These are phyloP conservation scores for Lipomyces oligophaga DNA, from an alignment of 805 yeast genomes.

Conservation along the genomic window DNA sequence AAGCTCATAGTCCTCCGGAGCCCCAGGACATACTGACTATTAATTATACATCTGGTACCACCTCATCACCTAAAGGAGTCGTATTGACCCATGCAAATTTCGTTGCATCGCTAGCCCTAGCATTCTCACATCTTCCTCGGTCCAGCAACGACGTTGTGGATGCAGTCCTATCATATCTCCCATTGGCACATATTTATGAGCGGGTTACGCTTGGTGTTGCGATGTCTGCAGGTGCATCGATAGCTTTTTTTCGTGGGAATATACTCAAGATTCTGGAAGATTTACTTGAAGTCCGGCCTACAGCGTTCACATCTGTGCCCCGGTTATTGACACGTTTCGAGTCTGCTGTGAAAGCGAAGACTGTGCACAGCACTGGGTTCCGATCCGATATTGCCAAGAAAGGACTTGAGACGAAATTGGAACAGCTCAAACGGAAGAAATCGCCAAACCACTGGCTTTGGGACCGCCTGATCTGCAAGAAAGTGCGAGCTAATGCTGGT, in stretches of 20 bases:
- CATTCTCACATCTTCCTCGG: constrained; percentile 24
- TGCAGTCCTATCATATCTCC: constrained; percentile 44
- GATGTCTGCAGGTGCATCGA: constrained; percentile 46
- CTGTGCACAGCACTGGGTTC: constrained; percentile 44
- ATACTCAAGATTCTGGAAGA: constrained; percentile 55
- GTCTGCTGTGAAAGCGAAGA: constrained; percentile 52
- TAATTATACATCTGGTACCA: constrained; percentile 72
- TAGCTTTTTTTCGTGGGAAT: constrained; percentile 56
- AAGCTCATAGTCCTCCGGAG: constrained; percentile 46
- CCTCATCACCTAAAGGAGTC: constrained; percentile 73
- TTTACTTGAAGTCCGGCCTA: constrained; percentile 52
- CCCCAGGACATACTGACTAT: constrained; percentile 57
- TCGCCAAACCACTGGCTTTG: constrained; percentile 40
- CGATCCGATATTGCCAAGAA: constrained; percentile 43
- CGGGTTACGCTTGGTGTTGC: constrained; percentile 47
- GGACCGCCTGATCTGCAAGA: constrained; percentile 42
- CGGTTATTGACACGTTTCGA: constrained; percentile 61
- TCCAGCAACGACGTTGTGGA: constrained; percentile 33
- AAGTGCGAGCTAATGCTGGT: constrained; percentile 48
- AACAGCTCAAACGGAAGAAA: constrained; percentile 37
- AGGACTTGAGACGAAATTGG: constrained; percentile 44
- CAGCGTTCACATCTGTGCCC: constrained; percentile 56
- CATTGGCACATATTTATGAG: constrained; percentile 58
- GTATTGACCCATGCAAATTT: constrained; percentile 51
- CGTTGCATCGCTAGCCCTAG: constrained; percentile 47